phyloP scores from a whole-genome alignment of 768 basidiomycete genomes.

The Gelatoporia subvermispora region DNA sequence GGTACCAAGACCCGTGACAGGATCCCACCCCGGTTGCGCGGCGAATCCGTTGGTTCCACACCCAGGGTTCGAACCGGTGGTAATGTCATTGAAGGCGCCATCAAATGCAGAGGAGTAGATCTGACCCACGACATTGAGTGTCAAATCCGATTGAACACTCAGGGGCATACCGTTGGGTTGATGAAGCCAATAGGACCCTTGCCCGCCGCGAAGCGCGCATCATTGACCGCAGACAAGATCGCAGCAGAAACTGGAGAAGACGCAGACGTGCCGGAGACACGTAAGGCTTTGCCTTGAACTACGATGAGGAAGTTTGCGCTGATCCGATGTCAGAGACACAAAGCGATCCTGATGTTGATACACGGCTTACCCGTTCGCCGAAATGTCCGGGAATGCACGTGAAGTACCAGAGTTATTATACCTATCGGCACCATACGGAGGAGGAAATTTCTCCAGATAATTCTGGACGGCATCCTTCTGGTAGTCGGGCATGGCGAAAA shows the following conservation, averaged over 20 bases:
- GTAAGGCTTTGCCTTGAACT: conserved; percentile 21
- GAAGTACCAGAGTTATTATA: conserved; percentile 29
- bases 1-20: conserved; percentile 28
- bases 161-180: conserved; percentile 25
- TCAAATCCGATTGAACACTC: not conserved
- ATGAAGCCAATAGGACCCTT: conserved; percentile 31
- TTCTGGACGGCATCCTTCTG: conserved; percentile 26
- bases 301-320: conserved; percentile 29
- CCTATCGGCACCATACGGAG: conserved; percentile 26
- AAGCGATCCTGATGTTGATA: not conserved
- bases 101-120: conserved; percentile 39
- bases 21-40: conserved; percentile 28
- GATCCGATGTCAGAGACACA: conserved; percentile 23
- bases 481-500: conserved; percentile 33
- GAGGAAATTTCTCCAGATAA: conserved; percentile 26
- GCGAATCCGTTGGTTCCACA: conserved; percentile 28
- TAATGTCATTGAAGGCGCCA: conserved; percentile 31
- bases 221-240: conserved; percentile 52
- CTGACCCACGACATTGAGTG: conserved; percentile 17
- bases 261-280: conserved; percentile 58
- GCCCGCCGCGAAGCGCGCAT: conserved; percentile 24
- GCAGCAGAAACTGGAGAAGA: conserved; percentile 59
- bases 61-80: conserved; percentile 25
- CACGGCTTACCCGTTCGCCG: conserved; percentile 27
- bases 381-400: conserved; percentile 28